Conservation (phyloP, 306 rosid species). For the Malus asiatica region DNA sequence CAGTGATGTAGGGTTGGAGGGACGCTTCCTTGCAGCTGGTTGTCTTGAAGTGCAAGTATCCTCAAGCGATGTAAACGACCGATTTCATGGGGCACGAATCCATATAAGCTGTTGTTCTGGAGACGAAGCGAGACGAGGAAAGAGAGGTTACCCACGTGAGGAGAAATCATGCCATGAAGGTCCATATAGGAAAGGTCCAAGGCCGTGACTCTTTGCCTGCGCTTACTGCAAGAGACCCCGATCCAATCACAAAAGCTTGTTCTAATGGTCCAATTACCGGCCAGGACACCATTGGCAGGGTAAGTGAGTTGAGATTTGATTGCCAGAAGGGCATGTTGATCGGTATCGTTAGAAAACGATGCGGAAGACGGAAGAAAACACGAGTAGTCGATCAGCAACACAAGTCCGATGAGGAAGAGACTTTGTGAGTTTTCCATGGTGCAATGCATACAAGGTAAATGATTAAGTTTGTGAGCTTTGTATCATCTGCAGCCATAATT, state of each 20-base stretch:
- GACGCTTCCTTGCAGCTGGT: no score
- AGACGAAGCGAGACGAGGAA: not conserved
- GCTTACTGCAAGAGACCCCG: not conserved
- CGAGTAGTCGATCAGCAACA: not conserved
- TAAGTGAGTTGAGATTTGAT: not conserved
- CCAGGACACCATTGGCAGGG: not conserved
- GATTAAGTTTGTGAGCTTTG: no score
- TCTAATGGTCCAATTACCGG: not conserved
- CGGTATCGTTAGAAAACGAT: not conserved
- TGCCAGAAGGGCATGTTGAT: not conserved
- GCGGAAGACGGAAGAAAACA: not conserved
- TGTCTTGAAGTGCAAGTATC: no score
- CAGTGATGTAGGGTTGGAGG: no score
- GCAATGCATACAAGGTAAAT: no score
- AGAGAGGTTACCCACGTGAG: slow-evolving; percentile 6
- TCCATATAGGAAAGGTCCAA: not conserved
- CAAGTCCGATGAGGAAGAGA: not conserved
- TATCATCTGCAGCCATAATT: no score
- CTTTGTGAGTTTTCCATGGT: not conserved
- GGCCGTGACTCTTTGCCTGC: not conserved
- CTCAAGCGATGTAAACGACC: slow-evolving; percentile 57
- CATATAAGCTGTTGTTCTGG: no score
- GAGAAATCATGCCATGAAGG: not conserved
- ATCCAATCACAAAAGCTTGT: not conserved
- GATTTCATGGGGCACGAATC: no score